A percentile compares a stretch with the other conserved stretches of the same genome.
These are phyloP conservation scores for Chenopodium quinoa DNA, from an alignment of 148 eudicot species.

Conservation along the genomic window DNA sequence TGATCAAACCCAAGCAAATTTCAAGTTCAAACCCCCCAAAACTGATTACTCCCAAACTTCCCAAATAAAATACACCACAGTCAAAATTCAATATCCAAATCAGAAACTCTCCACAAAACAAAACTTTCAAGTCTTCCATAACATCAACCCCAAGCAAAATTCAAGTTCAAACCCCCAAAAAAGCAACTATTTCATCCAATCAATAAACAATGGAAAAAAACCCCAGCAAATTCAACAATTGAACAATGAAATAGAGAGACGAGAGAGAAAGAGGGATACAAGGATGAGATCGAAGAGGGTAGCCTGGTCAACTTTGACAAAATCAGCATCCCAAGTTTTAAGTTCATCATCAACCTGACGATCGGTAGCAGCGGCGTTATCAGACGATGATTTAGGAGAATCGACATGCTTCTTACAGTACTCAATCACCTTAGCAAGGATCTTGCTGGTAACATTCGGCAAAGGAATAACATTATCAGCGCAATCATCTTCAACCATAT, in stretches of 20 bases:
- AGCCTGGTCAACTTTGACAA: slow-evolving; percentile 51
- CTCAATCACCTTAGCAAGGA: slow-evolving; percentile 46
- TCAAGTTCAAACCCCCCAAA: background rate
- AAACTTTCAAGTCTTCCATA: background rate
- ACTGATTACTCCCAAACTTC: too few relatives aligned
- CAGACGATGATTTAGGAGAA: slow-evolving; percentile 16
- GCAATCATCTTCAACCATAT: slow-evolving; percentile 48
- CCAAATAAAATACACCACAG: too few relatives aligned
- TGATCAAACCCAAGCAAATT: background rate
- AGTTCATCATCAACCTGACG: slow-evolving; percentile 37
- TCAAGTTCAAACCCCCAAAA: background rate
- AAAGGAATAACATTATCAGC: slow-evolving; percentile 47
- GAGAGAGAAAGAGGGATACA: slow-evolving; percentile 23
- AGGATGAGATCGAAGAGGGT: slow-evolving; percentile 53
- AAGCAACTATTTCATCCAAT: background rate
- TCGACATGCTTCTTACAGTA: slow-evolving; percentile 52
- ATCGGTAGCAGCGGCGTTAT: slow-evolving; percentile 11
- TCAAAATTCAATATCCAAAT: background rate
- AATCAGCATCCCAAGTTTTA: slow-evolving; percentile 44
- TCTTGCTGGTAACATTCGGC: slow-evolving; percentile 46
- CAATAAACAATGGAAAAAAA: background rate
- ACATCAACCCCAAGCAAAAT: background rate
- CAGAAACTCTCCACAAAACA: background rate
- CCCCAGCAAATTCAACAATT: background rate
- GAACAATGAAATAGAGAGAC: background rate